Evolutionary conservation across 768 basidiomycete genomes (phyloP).

Genomic region (Tulasnella sp.): DNA sequence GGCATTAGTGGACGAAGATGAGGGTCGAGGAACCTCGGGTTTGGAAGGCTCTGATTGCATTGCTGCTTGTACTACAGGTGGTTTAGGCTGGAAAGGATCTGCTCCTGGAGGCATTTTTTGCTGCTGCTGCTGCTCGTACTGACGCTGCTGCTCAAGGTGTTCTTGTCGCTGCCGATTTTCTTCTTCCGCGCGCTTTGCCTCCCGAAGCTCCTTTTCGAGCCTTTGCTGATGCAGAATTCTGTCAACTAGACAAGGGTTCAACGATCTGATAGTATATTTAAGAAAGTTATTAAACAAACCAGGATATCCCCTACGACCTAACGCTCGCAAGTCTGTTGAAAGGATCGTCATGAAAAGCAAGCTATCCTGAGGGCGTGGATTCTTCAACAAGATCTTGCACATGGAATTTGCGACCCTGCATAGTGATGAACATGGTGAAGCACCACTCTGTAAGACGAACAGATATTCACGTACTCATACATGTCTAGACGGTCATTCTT

Average conservation of each 20-base stretch:
- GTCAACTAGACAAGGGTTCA: slow-evolving; percentile 44
- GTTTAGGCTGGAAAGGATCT: slow-evolving; percentile 7
- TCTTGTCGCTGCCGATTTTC: not conserved
- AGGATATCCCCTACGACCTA: slow-evolving; percentile 77
- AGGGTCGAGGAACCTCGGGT: too few relatives aligned
- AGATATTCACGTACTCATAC: slow-evolving; percentile 63
- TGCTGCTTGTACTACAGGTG: not conserved
- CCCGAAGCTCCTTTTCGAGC: slow-evolving; percentile 41
- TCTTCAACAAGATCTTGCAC: slow-evolving; percentile 64
- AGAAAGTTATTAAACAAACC: slow-evolving; percentile 29
- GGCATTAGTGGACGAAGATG: too few relatives aligned
- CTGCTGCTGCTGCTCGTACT: slow-evolving; percentile 2
- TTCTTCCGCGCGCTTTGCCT: slow-evolving; percentile 31
- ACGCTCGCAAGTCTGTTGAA: slow-evolving; percentile 70
- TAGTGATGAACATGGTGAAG: not conserved
- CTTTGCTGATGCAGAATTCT: slow-evolving; percentile 77
- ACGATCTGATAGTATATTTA: not conserved
- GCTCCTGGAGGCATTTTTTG: slow-evolving; percentile 2
- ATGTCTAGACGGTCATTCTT: slow-evolving; percentile 67
- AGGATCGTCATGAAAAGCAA: slow-evolving; percentile 88
- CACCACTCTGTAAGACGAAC: slow-evolving; percentile 5
- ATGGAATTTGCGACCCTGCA: slow-evolving; percentile 71
- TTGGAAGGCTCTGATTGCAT: too few relatives aligned
- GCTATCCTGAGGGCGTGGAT: slow-evolving; percentile 72
- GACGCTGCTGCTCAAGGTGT: slow-evolving; percentile 17